These are phyloP conservation scores for Gaeumannomyces tritici DNA, from an alignment of 2,329 filamentous ascomycete species.

Conservation along the genomic window DNA sequence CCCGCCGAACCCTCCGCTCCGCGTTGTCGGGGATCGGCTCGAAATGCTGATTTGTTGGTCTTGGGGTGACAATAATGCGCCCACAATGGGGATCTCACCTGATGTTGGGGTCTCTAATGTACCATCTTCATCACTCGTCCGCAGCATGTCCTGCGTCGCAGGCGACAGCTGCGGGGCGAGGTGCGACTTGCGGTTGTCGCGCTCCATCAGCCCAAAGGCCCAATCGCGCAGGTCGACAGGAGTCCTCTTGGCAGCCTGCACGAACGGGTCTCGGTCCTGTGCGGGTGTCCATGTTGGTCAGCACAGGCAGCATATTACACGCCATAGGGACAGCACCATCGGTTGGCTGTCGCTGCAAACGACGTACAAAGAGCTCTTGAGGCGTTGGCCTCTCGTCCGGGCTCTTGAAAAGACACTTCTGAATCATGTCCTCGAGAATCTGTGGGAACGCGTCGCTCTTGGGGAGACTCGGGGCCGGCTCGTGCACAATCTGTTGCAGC, in stretches of 20 bases:
- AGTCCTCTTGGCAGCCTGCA: slow-evolving; percentile 92
- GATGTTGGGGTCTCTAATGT: slow-evolving; percentile 55
- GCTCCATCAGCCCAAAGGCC: slow-evolving; percentile 89
- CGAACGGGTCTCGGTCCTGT: slow-evolving; percentile 84
- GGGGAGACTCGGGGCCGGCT: slow-evolving; percentile 84
- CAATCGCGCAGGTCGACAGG: slow-evolving; percentile 89
- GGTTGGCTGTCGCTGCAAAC: not conserved
- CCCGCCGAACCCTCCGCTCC: slow-evolving; percentile 30
- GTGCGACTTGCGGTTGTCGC: slow-evolving; percentile 91
- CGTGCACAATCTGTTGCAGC: slow-evolving; percentile 93
- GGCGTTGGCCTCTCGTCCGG: slow-evolving; percentile 85
- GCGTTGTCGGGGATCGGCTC: slow-evolving; percentile 42
- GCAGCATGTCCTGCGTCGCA: slow-evolving; percentile 65
- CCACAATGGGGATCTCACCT: slow-evolving; percentile 60
- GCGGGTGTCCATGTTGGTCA: not conserved
- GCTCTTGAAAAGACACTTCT: slow-evolving; percentile 87
- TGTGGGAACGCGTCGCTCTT: slow-evolving; percentile 96
- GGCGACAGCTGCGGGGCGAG: slow-evolving; percentile 73
- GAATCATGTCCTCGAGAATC: slow-evolving; percentile 94
- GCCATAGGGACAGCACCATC: not conserved
- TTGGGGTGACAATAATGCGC: slow-evolving; percentile 45
- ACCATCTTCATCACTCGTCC: slow-evolving; percentile 44
- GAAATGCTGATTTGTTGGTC: slow-evolving; percentile 34
- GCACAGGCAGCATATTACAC: not conserved
- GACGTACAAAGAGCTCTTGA: slow-evolving; percentile 78